Percentiles rank a stretch among this genome's conserved stretches.
phyloP scores from a whole-genome alignment of 108 stramenopile genomes.

The Skeletonema potamos region DNA sequence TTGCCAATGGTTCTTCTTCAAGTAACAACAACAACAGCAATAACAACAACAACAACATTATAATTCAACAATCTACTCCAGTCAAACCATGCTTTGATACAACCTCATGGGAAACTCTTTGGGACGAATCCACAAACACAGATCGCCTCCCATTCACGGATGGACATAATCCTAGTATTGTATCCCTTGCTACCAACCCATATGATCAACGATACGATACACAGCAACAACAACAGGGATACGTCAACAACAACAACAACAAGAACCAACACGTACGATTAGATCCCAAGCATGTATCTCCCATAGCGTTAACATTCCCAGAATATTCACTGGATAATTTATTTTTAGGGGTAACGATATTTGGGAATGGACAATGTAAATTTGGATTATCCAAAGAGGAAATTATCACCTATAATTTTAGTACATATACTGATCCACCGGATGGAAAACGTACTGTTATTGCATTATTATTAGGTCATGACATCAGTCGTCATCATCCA shows the following conservation, averaged over 20 bases:
- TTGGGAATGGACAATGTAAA: slow-evolving; percentile 72
- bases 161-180: slow-evolving; percentile 81
- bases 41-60: background rate
- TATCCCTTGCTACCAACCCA: slow-evolving; percentile 47
- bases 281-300: slow-evolving; percentile 20
- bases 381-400: slow-evolving; percentile 57
- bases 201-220: background rate
- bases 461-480: slow-evolving; percentile 18
- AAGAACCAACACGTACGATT: slow-evolving; percentile 2
- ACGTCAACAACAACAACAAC: background rate
- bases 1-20: background rate
- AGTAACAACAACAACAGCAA: too few relatives aligned
- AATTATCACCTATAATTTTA: slow-evolving; percentile 38
- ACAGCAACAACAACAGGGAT: background rate
- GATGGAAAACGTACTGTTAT: slow-evolving; percentile 58
- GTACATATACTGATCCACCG: slow-evolving; percentile 43
- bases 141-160: slow-evolving; percentile 71
- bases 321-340: slow-evolving; percentile 12
- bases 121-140: background rate
- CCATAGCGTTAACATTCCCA: slow-evolving; percentile 9
- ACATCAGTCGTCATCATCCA: too few relatives aligned
- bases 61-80: background rate
- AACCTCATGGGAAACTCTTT: slow-evolving; percentile 61
- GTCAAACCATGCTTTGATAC: slow-evolving; percentile 71
- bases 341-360: slow-evolving; percentile 29